Base-by-base conservation (phyloP, 352 stramenopile species). In the Pythium vanterpoolii region DNA sequence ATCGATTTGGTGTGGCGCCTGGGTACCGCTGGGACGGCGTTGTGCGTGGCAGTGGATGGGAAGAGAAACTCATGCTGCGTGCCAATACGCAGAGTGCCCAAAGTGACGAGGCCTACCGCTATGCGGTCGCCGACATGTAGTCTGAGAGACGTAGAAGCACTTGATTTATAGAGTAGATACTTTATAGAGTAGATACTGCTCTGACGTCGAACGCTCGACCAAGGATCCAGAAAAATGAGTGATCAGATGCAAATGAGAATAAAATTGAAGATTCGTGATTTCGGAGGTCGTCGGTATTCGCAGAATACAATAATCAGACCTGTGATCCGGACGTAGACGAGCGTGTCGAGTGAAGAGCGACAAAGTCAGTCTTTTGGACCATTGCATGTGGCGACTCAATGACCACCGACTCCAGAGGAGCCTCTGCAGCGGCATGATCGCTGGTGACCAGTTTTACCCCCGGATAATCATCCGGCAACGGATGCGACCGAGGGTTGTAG, bases 21-120 rank as follows among this genome's bases (percentile, higher is more conserved):
- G 97, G 97, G 21, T 99, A 99, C 75, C 86, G 96, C n/a, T 99
- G 97, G 97, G 96, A 99, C 72, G 97, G 96, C 28, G 87, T 98
- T 45, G 96, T 99, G 64, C 84, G 96, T 16, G 90, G 96, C 27
- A 99, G 97, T 56, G 94, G 90, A 24, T 99, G 97, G 82, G 97
- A 99, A 60, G 88, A 97, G 53, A 96, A 93, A 68, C 72, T 98
- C 0, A 76, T 98, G 68, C 77, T 89, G 57, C 74, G 75, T n/a
- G 70, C 84, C 59, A 95, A 92, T 61, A 72, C 72, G 1, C 74
- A 77, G 31, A 63, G 73, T 31, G 85, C 85, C 5, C 54, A 68
- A 1, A 86, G 68, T 47, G 83, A 90, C 57, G 83, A 95, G 51
- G 77, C 82, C 28, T 95, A 95, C 71, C 77, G 79, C 42, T 90